phyloP scores from a whole-genome alignment of 129 eudicot genomes.

The Flaveria trinervia region DNA sequence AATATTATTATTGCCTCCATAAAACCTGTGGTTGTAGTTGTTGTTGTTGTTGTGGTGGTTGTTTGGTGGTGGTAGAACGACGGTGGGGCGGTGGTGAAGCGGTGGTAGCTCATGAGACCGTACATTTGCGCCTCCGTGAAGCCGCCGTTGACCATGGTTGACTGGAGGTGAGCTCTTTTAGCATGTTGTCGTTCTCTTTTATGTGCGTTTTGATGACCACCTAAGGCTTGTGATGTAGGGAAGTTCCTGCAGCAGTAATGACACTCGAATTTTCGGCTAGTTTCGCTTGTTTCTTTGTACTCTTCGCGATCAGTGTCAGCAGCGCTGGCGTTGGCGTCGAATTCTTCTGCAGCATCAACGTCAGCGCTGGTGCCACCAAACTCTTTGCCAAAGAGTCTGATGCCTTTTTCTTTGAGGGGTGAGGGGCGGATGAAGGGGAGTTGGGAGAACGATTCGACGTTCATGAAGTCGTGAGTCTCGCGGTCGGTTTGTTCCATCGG shows the following conservation, averaged over 20 bases:
- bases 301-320: conserved; percentile 30
- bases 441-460: conserved; percentile 95
- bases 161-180: conserved; percentile 84
- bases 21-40: conserved; percentile 28
- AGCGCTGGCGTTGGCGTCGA: conserved; percentile 19
- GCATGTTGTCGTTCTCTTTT: conserved; percentile 97
- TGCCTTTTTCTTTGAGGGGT: conserved; percentile 51
- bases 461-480: conserved; percentile 91
- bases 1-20: conserved; percentile 19
- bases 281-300: conserved; percentile 39
- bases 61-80: conserved; percentile 42
- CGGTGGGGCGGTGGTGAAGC: conserved; percentile 37
- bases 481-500: conserved; percentile 62
- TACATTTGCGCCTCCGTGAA: conserved; percentile 53
- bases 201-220: conserved; percentile 99
- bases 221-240: conserved; percentile 97
- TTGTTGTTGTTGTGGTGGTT: conserved; percentile 31
- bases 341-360: conserved; percentile 16
- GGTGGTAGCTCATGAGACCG: conserved; percentile 62
- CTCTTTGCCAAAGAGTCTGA: conserved; percentile 91
- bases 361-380: conserved; percentile 38
- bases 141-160: conserved; percentile 55
- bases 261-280: conserved; percentile 81
- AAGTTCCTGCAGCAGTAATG: conserved; percentile 96
- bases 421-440: conserved; percentile 93